phyloP scores from a whole-genome alignment of 768 basidiomycete species.

The Zangia roseola region DNA sequence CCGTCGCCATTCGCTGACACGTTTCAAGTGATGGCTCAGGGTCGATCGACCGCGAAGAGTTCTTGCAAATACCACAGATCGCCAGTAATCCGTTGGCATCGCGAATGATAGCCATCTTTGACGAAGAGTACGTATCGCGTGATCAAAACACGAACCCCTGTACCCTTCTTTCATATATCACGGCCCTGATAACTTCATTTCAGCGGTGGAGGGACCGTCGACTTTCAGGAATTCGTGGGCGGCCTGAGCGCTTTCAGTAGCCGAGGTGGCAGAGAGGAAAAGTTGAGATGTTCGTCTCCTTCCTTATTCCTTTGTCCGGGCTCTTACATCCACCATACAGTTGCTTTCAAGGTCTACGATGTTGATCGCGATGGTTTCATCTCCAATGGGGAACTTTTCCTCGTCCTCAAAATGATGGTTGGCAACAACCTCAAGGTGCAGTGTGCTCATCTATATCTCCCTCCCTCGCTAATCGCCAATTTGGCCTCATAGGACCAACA shows the following conservation, averaged over 20 bases:
- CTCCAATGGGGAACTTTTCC: constrained; percentile 96
- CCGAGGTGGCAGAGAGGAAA: constrained; percentile 95
- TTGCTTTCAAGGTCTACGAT: constrained; percentile 99
- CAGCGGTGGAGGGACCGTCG: constrained; percentile 97
- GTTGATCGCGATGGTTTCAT: constrained; percentile 97
- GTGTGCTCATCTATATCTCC: neutral
- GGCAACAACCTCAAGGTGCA: constrained; percentile 95
- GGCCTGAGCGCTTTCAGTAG: constrained; percentile 97
- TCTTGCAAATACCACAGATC: constrained; percentile 98
- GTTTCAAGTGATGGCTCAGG: constrained; percentile 84
- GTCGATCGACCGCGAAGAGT: constrained; percentile 98
- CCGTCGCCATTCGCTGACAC: neutral
- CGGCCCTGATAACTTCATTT: too few relatives aligned
- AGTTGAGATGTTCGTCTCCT: constrained; percentile 76
- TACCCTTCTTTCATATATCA: neutral
- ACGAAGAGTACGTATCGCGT: constrained; percentile 81
- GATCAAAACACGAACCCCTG: constrained; percentile 1
- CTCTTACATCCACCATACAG: constrained; percentile 40
- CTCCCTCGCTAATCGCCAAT: neutral
- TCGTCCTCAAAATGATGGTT: constrained; percentile 99
- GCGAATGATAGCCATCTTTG: constrained; percentile 99
- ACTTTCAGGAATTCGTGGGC: constrained; percentile 99
- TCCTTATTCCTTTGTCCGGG: neutral
- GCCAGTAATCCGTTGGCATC: constrained; percentile 96
- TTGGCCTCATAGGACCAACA: constrained; percentile 76